Percentiles rank a stretch among this genome's conserved stretches.
phyloP scores from a whole-genome alignment of 2,329 filamentous ascomycete genomes.

The Penicillium frequentans region DNA sequence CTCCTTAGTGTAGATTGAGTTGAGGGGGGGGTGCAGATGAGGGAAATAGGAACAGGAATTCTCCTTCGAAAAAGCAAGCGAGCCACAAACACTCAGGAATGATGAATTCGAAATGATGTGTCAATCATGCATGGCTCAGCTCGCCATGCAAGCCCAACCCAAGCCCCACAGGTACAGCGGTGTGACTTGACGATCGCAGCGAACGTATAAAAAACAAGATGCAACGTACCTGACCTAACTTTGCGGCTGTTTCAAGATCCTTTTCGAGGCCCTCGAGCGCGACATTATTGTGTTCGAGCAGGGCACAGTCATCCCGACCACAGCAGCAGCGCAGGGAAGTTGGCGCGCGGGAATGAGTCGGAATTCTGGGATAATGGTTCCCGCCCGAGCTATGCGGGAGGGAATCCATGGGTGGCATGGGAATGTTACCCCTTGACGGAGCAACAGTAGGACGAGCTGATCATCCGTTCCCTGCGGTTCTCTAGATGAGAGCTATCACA shows the following conservation, averaged over 20 bases:
- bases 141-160: not conserved
- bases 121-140: conserved; percentile 23
- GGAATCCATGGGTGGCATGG: conserved; percentile 28
- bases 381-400: conserved; percentile 24
- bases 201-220: conserved; percentile 8
- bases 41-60: not conserved
- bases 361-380: conserved; percentile 29
- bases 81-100: conserved; percentile 13
- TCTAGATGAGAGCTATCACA: conserved; percentile 9
- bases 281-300: conserved; percentile 75
- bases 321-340: conserved; percentile 70
- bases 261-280: conserved; percentile 80
- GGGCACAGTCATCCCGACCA: conserved; percentile 74
- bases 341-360: conserved; percentile 28
- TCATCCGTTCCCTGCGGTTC: conserved; percentile 13
- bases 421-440: conserved; percentile 32
- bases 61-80: conserved; percentile 7
- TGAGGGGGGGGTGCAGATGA: not conserved
- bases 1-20: not conserved
- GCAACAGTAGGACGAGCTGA: conserved; percentile 19
- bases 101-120: conserved; percentile 13
- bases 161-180: not conserved
- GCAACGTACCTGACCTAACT: conserved; percentile 82
- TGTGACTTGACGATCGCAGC: not conserved
- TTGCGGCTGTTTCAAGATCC: conserved; percentile 81